Evolutionary conservation across 768 basidiomycete genomes (phyloP).

Genomic region (Amylocystis lapponica): DNA sequence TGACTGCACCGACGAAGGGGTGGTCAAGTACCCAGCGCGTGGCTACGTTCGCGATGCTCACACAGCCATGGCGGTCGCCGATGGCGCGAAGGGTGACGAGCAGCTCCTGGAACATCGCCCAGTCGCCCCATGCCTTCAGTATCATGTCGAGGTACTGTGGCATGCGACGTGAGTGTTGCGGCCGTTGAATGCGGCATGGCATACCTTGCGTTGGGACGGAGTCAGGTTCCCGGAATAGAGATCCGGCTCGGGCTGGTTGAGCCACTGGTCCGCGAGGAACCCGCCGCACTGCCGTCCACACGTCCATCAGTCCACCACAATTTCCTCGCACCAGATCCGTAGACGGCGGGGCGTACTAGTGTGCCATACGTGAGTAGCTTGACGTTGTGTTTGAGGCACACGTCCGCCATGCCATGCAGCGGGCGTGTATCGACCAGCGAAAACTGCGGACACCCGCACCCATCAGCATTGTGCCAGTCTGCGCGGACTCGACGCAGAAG

Average conservation of each 20-base stretch:
- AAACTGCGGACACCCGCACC: conserved; percentile 55
- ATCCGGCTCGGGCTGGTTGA: conserved; percentile 63
- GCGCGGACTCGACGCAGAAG: not conserved
- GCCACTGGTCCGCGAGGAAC: conserved; percentile 74
- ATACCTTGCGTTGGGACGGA: conserved; percentile 79
- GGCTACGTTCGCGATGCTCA: conserved; percentile 73
- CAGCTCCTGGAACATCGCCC: conserved; percentile 69
- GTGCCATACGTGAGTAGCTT: conserved; percentile 82
- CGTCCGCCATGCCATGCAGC: conserved; percentile 69
- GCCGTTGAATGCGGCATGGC: conserved; percentile 3
- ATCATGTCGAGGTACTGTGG: conserved; percentile 80
- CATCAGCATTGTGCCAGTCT: not conserved
- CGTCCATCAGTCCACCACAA: not conserved
- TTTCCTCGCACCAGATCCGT: not conserved
- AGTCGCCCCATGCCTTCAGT: conserved; percentile 70
- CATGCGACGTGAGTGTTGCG: not conserved
- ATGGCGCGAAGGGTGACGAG: conserved; percentile 53
- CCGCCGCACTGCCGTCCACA: conserved; percentile 61
- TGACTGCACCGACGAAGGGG: conserved; percentile 67
- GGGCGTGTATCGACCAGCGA: conserved; percentile 78
- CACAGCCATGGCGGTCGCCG: conserved; percentile 58
- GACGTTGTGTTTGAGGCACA: conserved; percentile 65
- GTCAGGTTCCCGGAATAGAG: conserved; percentile 61
- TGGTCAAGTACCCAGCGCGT: conserved; percentile 83
- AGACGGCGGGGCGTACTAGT: conserved; percentile 35